Conservation (phyloP, 1,284 basidiomycete genomes). For the Volvariella surrecta region DNA sequence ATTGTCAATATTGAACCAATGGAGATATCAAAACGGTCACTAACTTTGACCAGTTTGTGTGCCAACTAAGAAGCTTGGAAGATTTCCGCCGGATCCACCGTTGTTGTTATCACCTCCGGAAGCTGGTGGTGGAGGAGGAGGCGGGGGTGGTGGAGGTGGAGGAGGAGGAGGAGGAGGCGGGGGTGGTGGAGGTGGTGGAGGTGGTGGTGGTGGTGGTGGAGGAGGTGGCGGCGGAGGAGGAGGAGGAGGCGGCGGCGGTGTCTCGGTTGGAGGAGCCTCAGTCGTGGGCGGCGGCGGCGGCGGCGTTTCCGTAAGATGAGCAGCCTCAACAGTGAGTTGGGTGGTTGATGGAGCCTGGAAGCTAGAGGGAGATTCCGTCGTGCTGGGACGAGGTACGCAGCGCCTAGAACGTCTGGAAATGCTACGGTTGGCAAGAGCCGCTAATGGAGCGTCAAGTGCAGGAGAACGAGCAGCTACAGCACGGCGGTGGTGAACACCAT, state of each 20-base stretch:
- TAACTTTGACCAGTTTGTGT: conserved; percentile 45
- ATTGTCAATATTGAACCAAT: neutral
- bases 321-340: conserved; percentile 5
- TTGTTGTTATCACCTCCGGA: conserved; percentile 3
- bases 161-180: conserved; percentile 10
- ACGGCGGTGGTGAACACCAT: conserved; percentile 27
- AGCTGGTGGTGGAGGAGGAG: conserved; percentile 4
- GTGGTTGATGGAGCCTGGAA: conserved; percentile 8
- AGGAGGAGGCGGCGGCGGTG: conserved; percentile 10
- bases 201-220: conserved; percentile 4
- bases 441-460: conserved; percentile 13
- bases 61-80: conserved; percentile 32
- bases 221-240: conserved; percentile 9
- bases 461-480: conserved; percentile 29
- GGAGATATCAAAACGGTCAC: conserved; percentile 2
- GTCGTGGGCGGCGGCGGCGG: conserved; percentile 13
- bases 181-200: conserved; percentile 11
- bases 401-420: conserved; percentile 30
- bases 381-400: conserved; percentile 26
- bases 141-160: conserved; percentile 10
- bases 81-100: conserved; percentile 10
- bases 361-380: too few species aligned
- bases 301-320: conserved; percentile 11
- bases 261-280: too few species aligned
- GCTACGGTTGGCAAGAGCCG: conserved; percentile 12